These are phyloP conservation scores for Pythium apleroticum DNA, from an alignment of 352 stramenopile species.

Conservation along the genomic window DNA sequence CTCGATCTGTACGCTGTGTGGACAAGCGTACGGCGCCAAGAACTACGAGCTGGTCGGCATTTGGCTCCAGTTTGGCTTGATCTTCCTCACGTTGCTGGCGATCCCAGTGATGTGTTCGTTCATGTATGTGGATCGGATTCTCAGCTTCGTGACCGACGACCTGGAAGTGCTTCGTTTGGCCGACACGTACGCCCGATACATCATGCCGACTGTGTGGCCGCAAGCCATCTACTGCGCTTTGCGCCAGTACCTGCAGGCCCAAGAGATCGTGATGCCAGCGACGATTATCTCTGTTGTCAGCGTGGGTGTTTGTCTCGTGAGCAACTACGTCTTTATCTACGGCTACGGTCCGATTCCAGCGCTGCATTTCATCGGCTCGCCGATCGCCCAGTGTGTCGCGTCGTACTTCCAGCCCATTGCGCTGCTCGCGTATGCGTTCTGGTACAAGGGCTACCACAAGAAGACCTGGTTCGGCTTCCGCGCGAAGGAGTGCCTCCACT, in stretches of 20 bases:
- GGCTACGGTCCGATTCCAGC: conserved; percentile 55
- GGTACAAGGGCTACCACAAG: conserved; percentile 78
- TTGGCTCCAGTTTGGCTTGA: conserved; percentile 74
- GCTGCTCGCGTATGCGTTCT: conserved; percentile 69
- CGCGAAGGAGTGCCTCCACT: conserved; percentile 49
- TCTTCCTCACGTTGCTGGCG: conserved; percentile 67
- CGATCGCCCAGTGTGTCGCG: conserved; percentile 64
- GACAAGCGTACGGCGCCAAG: conserved; percentile 75
- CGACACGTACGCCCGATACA: conserved; percentile 56
- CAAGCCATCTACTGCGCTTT: conserved; percentile 72
- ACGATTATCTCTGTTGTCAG: conserved; percentile 76
- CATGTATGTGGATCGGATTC: conserved; percentile 76
- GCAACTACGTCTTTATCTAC: conserved; percentile 85
- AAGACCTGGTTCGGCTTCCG: conserved; percentile 80
- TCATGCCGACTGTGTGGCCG: conserved; percentile 64
- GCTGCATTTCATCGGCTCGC: conserved; percentile 72
- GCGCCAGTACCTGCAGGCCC: conserved; percentile 76
- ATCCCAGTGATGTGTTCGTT: conserved; percentile 80
- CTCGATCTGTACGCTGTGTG: conserved; percentile 79
- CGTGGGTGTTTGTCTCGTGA: conserved; percentile 59
- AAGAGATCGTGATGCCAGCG: conserved; percentile 78
- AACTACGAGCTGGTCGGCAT: conserved; percentile 78
- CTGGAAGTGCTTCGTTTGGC: conserved; percentile 55
- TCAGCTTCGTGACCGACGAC: conserved; percentile 70
- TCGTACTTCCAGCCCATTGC: conserved; percentile 76